Evolutionary conservation across 1,139 yeast genomes (phyloP), one percentile per base, ranked within the genome.

Genomic region (Casaregolazyma lundiana): DNA sequence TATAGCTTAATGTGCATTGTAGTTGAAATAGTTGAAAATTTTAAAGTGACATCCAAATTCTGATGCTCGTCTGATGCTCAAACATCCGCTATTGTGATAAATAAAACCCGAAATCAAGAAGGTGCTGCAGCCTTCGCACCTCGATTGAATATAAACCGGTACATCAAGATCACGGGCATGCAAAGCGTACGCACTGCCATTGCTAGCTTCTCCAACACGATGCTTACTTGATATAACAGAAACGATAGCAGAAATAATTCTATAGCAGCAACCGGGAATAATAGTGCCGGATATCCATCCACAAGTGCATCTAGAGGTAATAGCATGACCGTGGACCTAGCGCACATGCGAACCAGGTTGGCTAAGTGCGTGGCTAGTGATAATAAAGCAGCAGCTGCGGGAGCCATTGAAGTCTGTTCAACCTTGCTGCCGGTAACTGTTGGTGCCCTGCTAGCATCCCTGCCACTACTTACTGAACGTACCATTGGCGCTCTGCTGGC

Each of bases 211-310:
- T 61, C 63, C 26, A 65, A 45, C 21, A 64, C 44, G 13, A 63
- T 59, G 1, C 67, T 63, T 7, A 62, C 51, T 30, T 56, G 60
- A 54, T 64, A 62, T 38, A 60, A 43, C 13, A 62, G 48, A 59
- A 66, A 62, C 60, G 63, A 58, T 17, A 65, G 49, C 21, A 62
- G 47, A 17, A 62, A 43, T 34, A 63, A 50, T 50, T 66, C 69
- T 11, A 62, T 49, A 2, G 56, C 55, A 2, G 62, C 61, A 11
- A 63, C 62, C 3, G 51, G 46, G 34, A 51, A 50, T 46, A 57
- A 58, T 18, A 58, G 45, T 2, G 55, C 48, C 1, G 65, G 66
- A 29, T 54, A 55, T 6, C 50, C 54, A 43, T 57, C 63, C 5
- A 61, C 61, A 11, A 60, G 53, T 0, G 62, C 63, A 41, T 60